Percentiles rank a stretch among this genome's conserved stretches.
Evolutionary conservation across 192 early-diverging fungal genomes (phyloP).

Genomic region (Kickxella alabastrina): DNA sequence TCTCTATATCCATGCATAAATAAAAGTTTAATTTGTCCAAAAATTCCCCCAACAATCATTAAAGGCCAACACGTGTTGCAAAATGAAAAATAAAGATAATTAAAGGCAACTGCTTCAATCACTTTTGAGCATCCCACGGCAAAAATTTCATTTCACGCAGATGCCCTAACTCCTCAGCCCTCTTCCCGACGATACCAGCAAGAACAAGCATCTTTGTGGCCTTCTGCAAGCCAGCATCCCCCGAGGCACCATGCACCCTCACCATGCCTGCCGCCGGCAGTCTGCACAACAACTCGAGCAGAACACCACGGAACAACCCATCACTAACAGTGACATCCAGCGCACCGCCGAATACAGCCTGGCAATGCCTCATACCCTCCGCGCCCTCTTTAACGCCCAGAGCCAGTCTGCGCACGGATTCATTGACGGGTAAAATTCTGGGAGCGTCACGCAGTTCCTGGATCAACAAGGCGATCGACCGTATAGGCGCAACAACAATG

Average conservation of each 20-base stretch:
- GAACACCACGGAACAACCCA: not conserved
- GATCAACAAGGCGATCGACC: constrained; percentile 9
- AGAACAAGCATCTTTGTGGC: constrained; percentile 5
- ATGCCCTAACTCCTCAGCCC: not conserved
- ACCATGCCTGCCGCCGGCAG: not conserved
- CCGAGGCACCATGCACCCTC: not conserved
- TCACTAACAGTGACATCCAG: not conserved
- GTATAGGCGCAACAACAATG: not conserved
- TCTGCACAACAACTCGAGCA: constrained; percentile 2
- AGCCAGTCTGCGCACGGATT: constrained; percentile 1
- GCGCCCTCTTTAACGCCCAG: not conserved
- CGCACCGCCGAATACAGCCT: not conserved
- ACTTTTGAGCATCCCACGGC: no score
- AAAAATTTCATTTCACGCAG: no score
- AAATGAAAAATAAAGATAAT: no score
- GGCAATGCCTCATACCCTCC: not conserved
- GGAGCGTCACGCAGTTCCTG: not conserved
- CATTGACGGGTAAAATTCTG: not conserved
- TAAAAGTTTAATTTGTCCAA: no score
- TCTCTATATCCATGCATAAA: no score
- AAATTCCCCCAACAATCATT: no score
- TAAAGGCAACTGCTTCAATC: no score
- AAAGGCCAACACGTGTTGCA: no score
- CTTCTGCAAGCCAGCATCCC: not conserved
- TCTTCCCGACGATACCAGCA: not conserved